These are phyloP conservation scores for Cyclotella atomus DNA, from an alignment of 108 stramenopile species.

Conservation along the genomic window DNA sequence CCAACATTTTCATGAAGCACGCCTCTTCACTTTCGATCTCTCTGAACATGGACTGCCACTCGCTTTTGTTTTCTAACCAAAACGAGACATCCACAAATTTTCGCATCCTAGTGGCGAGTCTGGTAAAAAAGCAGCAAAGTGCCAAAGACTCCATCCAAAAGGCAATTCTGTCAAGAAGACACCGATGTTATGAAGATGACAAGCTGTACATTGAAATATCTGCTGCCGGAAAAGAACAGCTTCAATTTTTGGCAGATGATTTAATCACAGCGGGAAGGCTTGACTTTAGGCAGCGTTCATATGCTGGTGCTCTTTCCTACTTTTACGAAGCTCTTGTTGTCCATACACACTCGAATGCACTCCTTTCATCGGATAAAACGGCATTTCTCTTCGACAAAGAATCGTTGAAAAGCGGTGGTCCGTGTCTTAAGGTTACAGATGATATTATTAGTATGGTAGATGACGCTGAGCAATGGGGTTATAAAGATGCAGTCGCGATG, in stretches of 20 bases:
- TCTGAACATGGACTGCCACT: slow-evolving; percentile 36
- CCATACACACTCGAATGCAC: background rate
- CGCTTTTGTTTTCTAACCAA: slow-evolving; percentile 34
- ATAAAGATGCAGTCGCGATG: no score
- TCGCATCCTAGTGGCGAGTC: slow-evolving; percentile 23
- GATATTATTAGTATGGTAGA: slow-evolving; percentile 1
- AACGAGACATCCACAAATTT: slow-evolving; percentile 18
- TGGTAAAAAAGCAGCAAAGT: slow-evolving; percentile 23
- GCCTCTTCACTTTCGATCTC: slow-evolving; percentile 25
- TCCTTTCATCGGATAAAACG: background rate
- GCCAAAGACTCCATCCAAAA: slow-evolving; percentile 40
- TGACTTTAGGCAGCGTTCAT: slow-evolving; percentile 36
- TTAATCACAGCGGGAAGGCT: slow-evolving; percentile 32
- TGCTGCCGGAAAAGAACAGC: slow-evolving; percentile 3
- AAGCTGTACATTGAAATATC: slow-evolving; percentile 6
- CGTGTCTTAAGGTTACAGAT: slow-evolving; percentile 25
- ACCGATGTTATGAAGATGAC: slow-evolving; percentile 25
- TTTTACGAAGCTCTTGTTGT: slow-evolving; percentile 42
- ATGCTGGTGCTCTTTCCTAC: slow-evolving; percentile 38
- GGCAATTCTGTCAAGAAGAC: slow-evolving; percentile 33
- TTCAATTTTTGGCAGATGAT: slow-evolving; percentile 28
- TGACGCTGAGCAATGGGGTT: no score
- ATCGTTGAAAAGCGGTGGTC: slow-evolving; percentile 16
- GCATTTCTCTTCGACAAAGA: slow-evolving; percentile 13
- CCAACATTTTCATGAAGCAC: slow-evolving; percentile 30